Base-by-base conservation (phyloP, 106 monocot genomes). In the Agapanthus africanus region DNA sequence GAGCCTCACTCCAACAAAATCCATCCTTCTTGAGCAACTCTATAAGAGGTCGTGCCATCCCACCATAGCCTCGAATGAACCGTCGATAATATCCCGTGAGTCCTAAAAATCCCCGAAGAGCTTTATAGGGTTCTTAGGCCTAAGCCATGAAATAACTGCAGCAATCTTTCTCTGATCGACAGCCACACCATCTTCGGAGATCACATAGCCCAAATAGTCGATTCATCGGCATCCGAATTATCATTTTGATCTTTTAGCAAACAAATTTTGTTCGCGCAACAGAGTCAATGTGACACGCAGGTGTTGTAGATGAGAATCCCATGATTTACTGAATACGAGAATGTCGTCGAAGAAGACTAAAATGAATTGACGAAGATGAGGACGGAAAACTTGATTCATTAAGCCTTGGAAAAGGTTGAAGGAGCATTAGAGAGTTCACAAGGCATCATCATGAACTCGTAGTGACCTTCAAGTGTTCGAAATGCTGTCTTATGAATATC, bases 301-400 rank as follows among this genome's bases (percentile, higher is more conserved):
- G 69, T 66, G 65, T 8, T 38, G 4, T 13, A 63, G 0, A 63
- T 63, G 62, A 5, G 11, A 11, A 11, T 63, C 62, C 3, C 62
- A 63, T 14, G 27, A 11, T 10, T 14, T 30, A n/a, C 34, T 63
- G 33, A 6, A 63, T 0, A 63, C 28, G 21, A 63, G 62, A 6
- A 63, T 6, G 28, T 63, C 34, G 28, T 63, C 62, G n/a, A 63
- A 63, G 62, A 63, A 63, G n/a, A 63, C 34, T 10, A 63, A 25
- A 25, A 25, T 32, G 28, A 63, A 63, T 35, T 23, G 21, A 5
- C 62, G 21, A 6, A 63, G 18, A 35, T 63, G 62, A 19, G 28
- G 32, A 5, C 28, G 11, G 62, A 63, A 63, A 32, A 63, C n/a
- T 9, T 33, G 4, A 25, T 63, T 25, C 62, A 63, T 63, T 4